A percentile compares a stretch with the other conserved stretches of the same genome.
phyloP scores from a whole-genome alignment of 2,329 filamentous ascomycete species.

The Alternaria brassicicola region DNA sequence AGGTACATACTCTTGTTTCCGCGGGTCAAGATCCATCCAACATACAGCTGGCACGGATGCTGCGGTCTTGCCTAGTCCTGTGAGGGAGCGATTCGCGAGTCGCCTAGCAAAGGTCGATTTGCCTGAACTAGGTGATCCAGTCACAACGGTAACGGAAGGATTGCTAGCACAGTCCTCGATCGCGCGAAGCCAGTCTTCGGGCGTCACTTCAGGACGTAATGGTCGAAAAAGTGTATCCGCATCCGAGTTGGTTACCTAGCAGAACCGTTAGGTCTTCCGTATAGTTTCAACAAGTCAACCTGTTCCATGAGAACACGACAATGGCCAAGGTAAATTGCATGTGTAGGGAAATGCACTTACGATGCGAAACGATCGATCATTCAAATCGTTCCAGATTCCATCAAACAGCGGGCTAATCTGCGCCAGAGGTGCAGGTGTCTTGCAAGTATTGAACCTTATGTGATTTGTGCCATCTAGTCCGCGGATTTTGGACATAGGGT shows the following conservation, averaged over 20 bases:
- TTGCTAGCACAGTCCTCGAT: constrained; percentile 43
- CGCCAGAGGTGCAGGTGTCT: constrained; percentile 61
- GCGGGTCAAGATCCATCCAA: constrained; percentile 77
- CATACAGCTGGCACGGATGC: constrained; percentile 52
- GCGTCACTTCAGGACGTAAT: constrained; percentile 56
- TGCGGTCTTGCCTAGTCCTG: constrained; percentile 47
- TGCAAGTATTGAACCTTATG: constrained; percentile 54
- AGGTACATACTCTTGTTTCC: constrained; percentile 75
- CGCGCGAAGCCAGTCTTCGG: constrained; percentile 63
- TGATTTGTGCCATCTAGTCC: constrained; percentile 60
- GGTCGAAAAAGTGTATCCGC: constrained; percentile 35
- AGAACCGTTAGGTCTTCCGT: not conserved
- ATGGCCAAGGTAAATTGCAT: not conserved
- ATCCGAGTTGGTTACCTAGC: constrained; percentile 37
- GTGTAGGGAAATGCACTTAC: constrained; percentile 2
- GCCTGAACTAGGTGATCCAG: constrained; percentile 73
- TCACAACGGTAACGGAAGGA: constrained; percentile 61
- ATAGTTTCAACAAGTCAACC: not conserved
- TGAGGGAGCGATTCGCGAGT: constrained; percentile 70
- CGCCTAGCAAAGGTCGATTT: constrained; percentile 77
- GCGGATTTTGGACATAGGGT: constrained; percentile 70
- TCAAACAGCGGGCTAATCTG: constrained; percentile 70
- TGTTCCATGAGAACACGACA: not conserved
- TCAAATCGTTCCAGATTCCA: constrained; percentile 66
- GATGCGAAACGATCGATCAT: constrained; percentile 36